phyloP scores from a whole-genome alignment of 2,329 filamentous ascomycete species.

The Fusarium siculi region DNA sequence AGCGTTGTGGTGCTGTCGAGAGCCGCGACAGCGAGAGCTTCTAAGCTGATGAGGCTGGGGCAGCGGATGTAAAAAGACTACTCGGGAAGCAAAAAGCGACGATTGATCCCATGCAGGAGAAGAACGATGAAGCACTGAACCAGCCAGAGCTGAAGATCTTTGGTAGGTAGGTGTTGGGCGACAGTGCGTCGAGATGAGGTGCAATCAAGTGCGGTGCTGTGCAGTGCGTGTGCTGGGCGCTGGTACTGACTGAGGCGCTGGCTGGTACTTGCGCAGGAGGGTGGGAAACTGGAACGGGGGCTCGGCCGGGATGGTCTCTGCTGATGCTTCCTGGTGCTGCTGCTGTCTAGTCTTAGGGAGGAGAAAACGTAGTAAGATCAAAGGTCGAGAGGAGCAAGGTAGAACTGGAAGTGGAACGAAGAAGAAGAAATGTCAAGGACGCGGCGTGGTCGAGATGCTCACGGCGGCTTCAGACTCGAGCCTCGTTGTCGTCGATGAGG shows the following conservation, averaged over 20 bases:
- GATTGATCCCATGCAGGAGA: slow-evolving; percentile 38
- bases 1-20: slow-evolving; percentile 34
- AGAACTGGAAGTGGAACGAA: not conserved
- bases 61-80: slow-evolving; percentile 23
- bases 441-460: slow-evolving; percentile 38
- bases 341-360: slow-evolving; percentile 14
- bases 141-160: slow-evolving; percentile 44
- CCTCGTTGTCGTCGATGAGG: slow-evolving; percentile 40
- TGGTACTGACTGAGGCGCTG: slow-evolving; percentile 37
- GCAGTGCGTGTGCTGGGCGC: slow-evolving; percentile 28
- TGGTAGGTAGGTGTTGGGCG: slow-evolving; percentile 37
- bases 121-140: slow-evolving; percentile 43
- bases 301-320: slow-evolving; percentile 25
- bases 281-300: slow-evolving; percentile 30
- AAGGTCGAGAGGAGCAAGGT: slow-evolving; percentile 7
- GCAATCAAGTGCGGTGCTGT: slow-evolving; percentile 16
- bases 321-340: slow-evolving; percentile 29
- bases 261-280: slow-evolving; percentile 36
- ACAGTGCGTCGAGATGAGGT: slow-evolving; percentile 22
- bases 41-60: slow-evolving; percentile 30
- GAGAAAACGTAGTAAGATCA: slow-evolving; percentile 12
- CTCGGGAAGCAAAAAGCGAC: slow-evolving; percentile 26
- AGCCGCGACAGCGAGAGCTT: slow-evolving; percentile 27
- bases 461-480: slow-evolving; percentile 38
- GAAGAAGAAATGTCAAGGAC: slow-evolving; percentile 26